Base-by-base conservation (phyloP, 306 rosid genomes). In the Oxytropis ochrocephala region DNA sequence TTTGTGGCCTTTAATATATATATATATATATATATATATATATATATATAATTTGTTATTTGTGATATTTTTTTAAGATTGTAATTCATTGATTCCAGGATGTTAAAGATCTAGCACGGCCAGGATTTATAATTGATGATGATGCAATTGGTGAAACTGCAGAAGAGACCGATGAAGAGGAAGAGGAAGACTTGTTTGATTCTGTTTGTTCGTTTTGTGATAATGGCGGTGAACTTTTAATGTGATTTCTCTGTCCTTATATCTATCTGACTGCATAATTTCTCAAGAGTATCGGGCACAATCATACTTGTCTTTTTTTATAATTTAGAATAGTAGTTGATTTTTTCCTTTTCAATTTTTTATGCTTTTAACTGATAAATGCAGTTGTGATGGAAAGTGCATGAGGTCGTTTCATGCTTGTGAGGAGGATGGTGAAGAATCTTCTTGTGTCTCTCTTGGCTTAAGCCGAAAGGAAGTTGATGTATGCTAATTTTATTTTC, bases 301-400 rank as follows among this genome's bases (percentile, higher is more conserved):
- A 38, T 68, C 27, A 19, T 47, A 5, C 44, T 11, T 63, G 47
- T 60, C 47, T 72, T 29, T 49, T 38, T 13, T n/a, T n/a, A n/a
- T 43, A 1, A 7, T 80, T 42, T 64, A 6, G 17, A 49, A n/a
- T 19, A 12, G 17, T 44, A 48, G 35, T 50, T 73, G 44, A 39
- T 33, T 44, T 55, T 67, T 19, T 60, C 51, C 11, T 16, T 46
- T 42, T 16, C 32, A 42, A 41, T 32, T 18, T 38, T 39, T 52
- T 6, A 39, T 44, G 55, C 56, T 65, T 39, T 58, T 42, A 27
- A 70, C 68, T 70, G 73, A 27, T 57, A 53, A 72, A 53, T 71
- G 79, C 75, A 91, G 99, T 74, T 94, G 99, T 63, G 99, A 94
- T 29, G 99, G 99, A 66, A 85, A 84, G 68, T 94, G 99, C 89